These are phyloP conservation scores for Hericium rajendrae DNA, from an alignment of 768 basidiomycete genomes.

Conservation along the genomic window DNA sequence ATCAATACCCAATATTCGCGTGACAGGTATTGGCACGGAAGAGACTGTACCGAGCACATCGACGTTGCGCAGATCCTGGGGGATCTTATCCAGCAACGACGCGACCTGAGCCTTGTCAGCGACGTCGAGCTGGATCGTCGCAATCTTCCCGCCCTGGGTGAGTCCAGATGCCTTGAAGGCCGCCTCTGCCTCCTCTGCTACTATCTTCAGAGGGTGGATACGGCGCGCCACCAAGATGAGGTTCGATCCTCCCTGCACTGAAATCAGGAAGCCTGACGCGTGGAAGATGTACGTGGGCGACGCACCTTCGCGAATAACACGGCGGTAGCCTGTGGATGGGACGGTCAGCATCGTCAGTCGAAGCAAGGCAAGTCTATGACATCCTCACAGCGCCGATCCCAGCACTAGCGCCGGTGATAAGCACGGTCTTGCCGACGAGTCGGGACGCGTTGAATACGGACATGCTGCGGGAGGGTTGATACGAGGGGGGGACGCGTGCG, in stretches of 20 bases:
- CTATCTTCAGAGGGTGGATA: constrained; percentile 58
- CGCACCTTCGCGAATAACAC: constrained; percentile 81
- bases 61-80: constrained; percentile 56
- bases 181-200: constrained; percentile 52
- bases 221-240: constrained; percentile 79
- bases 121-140: constrained; percentile 67
- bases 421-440: constrained; percentile 74
- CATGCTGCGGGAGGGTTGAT: constrained; percentile 31
- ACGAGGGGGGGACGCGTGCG: background rate
- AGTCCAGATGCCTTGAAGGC: constrained; percentile 69
- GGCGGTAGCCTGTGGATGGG: constrained; percentile 59
- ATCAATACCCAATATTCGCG: background rate
- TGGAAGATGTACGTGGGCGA: background rate
- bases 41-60: constrained; percentile 67
- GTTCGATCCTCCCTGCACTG: constrained; percentile 69
- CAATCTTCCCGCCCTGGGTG: constrained; percentile 70
- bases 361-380: background rate
- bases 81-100: constrained; percentile 60
- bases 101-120: constrained; percentile 68
- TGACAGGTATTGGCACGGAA: background rate
- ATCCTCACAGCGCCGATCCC: constrained; percentile 78
- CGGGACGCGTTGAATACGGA: constrained; percentile 76
- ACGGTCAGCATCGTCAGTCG: background rate
- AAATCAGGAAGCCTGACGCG: background rate
- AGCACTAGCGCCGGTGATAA: constrained; percentile 83